Conservation (phyloP, 169 alveolate genomes). For the Hepatocystis sp. region DNA sequence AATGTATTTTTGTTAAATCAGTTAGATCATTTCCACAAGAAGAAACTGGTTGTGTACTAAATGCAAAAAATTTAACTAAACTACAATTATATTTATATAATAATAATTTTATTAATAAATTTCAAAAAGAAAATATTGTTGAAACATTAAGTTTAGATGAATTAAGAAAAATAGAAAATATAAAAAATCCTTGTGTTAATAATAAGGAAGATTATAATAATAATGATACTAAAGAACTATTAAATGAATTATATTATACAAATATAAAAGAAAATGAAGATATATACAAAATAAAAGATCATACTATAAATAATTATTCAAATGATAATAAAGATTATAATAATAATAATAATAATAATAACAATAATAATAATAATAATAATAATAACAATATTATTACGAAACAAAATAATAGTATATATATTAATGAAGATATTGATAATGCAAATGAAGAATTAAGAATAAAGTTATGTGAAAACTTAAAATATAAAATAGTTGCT, state of each 20-base stretch:
- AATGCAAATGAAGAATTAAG: conserved; percentile 9
- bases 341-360: background rate
- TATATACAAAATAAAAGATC: no score
- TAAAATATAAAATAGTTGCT: conserved; percentile 82
- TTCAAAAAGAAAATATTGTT: conserved; percentile 30
- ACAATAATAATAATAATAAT: background rate
- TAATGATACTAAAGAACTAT: no score
- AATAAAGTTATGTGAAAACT: conserved; percentile 78
- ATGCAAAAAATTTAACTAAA: conserved; percentile 74
- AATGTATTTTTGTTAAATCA: conserved; percentile 84
- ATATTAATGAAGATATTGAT: background rate
- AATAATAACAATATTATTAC: background rate
- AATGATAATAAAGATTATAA: background rate
- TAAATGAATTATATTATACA: no score
- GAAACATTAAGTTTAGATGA: conserved; percentile 49
- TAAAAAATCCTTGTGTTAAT: conserved; percentile 78
- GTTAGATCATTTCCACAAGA: conserved; percentile 82
- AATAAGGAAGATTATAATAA: conserved; percentile 27
- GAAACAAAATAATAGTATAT: background rate
- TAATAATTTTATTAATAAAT: conserved; percentile 57
- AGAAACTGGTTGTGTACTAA: conserved; percentile 82
- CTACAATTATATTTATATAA: conserved; percentile 73
- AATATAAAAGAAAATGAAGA: no score
- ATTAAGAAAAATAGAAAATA: conserved; percentile 66
- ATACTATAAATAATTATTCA: background rate